These are phyloP conservation scores for Fennellomyces sp. DNA, from an alignment of 371 early-diverging fungal genomes.

Conservation along the genomic window DNA sequence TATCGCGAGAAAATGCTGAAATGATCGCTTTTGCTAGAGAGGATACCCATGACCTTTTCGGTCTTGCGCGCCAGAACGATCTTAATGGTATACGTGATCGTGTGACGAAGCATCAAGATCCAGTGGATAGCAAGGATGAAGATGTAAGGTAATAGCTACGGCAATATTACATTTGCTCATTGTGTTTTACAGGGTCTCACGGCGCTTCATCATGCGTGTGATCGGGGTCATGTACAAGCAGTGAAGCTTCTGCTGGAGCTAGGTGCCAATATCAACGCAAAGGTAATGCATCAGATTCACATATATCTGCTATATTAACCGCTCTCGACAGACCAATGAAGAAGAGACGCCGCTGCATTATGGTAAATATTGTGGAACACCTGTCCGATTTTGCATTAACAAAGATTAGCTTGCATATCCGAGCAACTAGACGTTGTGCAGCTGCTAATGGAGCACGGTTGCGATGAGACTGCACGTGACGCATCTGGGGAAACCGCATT, in stretches of 20 bases:
- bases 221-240: constrained; percentile 40
- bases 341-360: constrained; percentile 47
- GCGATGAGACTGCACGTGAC: constrained; percentile 27
- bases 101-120: constrained; percentile 3
- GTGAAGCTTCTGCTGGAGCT: constrained; percentile 25
- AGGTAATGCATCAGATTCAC: too few species aligned
- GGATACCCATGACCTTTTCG: constrained; percentile 32
- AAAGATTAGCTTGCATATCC: constrained; percentile 40
- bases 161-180: background rate
- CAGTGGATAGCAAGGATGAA: constrained; percentile 27
- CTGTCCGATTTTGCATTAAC: background rate
- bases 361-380: constrained; percentile 21
- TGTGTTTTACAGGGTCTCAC: constrained; percentile 33
- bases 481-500: constrained; percentile 39
- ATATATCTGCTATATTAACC: too few species aligned
- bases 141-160: constrained; percentile 13
- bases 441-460: constrained; percentile 25
- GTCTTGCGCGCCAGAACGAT: constrained; percentile 29
- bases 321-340: constrained; percentile 25
- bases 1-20: background rate
- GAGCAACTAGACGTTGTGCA: constrained; percentile 39
- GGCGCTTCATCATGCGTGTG: constrained; percentile 47
- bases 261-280: constrained; percentile 42
- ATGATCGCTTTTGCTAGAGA: constrained; percentile 13
- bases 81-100: constrained; percentile 14